A percentile compares a stretch with the other conserved stretches of the same genome.
Evolutionary conservation across 331 rosid species (phyloP).

Genomic region (Stylosanthes scabra): DNA sequence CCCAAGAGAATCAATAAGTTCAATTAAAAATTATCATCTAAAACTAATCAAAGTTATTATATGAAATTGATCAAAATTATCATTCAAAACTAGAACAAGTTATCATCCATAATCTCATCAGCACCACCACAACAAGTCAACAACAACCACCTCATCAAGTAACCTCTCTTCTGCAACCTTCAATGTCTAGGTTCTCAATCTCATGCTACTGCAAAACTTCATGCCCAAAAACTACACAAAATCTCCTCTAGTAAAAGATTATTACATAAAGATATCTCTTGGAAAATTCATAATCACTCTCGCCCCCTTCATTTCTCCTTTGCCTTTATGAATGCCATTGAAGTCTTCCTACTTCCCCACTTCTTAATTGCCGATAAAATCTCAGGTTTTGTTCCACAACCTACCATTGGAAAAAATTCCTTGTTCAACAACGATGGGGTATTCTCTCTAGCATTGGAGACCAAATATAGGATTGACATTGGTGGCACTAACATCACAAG

Average conservation of each 20-base stretch:
- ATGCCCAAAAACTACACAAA: not conserved
- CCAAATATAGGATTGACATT: slow-evolving; percentile 55
- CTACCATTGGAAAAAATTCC: not conserved
- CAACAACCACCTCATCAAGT: slow-evolving; percentile 15
- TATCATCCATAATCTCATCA: no score
- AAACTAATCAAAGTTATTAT: no score
- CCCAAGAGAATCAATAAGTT: no score
- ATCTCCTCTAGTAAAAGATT: slow-evolving; percentile 47
- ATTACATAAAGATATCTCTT: slow-evolving; percentile 27
- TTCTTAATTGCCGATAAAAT: not conserved
- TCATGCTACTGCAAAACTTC: slow-evolving; percentile 42
- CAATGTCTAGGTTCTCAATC: slow-evolving; percentile 44
- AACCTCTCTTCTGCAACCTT: slow-evolving; percentile 50
- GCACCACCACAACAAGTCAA: no score
- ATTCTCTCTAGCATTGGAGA: slow-evolving; percentile 39
- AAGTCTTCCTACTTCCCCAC: slow-evolving; percentile 53
- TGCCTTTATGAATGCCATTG: slow-evolving; percentile 75
- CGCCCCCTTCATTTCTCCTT: slow-evolving; percentile 31
- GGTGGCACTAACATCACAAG: slow-evolving; percentile 34
- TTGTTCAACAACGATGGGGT: not conserved
- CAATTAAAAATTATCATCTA: no score
- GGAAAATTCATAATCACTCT: slow-evolving; percentile 42
- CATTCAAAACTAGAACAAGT: no score
- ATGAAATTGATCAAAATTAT: no score
- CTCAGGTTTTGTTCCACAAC: not conserved